These are phyloP conservation scores for Penicillium sp. DNA, from an alignment of 2,329 filamentous ascomycete genomes.

Conservation along the genomic window DNA sequence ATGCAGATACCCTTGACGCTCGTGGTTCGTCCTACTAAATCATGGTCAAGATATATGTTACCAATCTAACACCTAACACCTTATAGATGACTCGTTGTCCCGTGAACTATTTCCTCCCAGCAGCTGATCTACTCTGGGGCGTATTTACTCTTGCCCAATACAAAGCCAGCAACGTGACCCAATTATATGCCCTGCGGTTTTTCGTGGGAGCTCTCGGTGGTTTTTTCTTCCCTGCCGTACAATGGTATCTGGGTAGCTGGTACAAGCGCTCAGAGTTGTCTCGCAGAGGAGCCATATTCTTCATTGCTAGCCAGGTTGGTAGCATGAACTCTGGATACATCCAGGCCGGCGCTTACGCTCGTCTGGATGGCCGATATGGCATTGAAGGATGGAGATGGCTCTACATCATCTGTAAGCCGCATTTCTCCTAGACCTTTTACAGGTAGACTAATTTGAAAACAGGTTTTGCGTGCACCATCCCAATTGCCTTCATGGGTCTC, in stretches of 20 bases:
- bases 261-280: conserved; percentile 28
- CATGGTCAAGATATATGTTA: too few relatives aligned
- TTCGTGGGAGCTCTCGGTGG: conserved; percentile 40
- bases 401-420: conserved; percentile 21
- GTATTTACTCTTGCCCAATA: conserved; percentile 23
- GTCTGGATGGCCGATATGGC: conserved; percentile 19
- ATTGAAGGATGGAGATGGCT: conserved; percentile 26
- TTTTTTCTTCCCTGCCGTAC: conserved; percentile 35
- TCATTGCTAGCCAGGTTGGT: conserved; percentile 27
- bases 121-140: conserved; percentile 22
- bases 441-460: not conserved
- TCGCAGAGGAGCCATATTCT: conserved; percentile 29
- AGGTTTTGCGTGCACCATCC: conserved; percentile 28
- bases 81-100: conserved; percentile 24
- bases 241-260: conserved; percentile 29
- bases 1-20: conserved; percentile 24
- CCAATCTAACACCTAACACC: not conserved
- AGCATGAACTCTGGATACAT: conserved; percentile 30
- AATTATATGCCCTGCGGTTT: conserved; percentile 38
- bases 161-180: conserved; percentile 23
- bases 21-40: conserved; percentile 10
- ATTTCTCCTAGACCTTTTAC: not conserved
- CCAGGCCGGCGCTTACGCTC: conserved; percentile 26
- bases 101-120: conserved; percentile 24
- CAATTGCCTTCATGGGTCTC: conserved; percentile 26